Base-by-base conservation (phyloP, 805 yeast species). In the Candida michaelii region DNA sequence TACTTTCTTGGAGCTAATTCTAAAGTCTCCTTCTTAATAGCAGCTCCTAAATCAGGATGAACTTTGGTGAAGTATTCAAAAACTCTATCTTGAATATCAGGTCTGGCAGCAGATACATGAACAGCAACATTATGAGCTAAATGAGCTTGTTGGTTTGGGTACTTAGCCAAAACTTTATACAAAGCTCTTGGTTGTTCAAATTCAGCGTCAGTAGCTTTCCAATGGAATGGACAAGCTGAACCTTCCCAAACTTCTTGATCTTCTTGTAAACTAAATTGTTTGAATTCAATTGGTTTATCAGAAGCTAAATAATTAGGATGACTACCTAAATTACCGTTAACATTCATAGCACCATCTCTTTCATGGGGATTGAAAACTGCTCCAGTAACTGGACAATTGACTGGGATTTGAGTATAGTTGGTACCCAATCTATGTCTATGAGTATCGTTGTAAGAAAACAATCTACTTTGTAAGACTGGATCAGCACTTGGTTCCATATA, bases 181-280 rank as follows among this genome's bases (percentile, higher is more conserved):
- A 90, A 76, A 23, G 63, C 81, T 48, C 83, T 71, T 39, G 96
- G 85, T 71, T 90, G 97, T 49, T 65, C 76, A 62, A 69, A 90
- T 68, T 90, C 96, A 6, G 36, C 43, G 39, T 81, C 84, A 16
- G 75, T 67, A 43, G 77, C 79, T 43, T 77, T 75, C 97, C 97
- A 89, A 70, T 89, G 93, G 80, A 78, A 86, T 50, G 91, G 88
- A 48, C 82, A 69, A 33, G 93, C 93, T 42, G 89, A 79, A 44
- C 93, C 95, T 45, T 71, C 68, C 93, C 93, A 87, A 47, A 80
- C 76, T 69, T 86, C 95, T 65, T 84, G 90, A 52, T 80, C 79
- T 56, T 77, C 75, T 62, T 81, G 85, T 38, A 76, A 60, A 50
- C 69, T 71, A 51, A 72, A 61, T 36, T 59, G 52, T 49, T 63